phyloP scores from a whole-genome alignment of 208 protist species.

The Trichomonas vaginalis region DNA sequence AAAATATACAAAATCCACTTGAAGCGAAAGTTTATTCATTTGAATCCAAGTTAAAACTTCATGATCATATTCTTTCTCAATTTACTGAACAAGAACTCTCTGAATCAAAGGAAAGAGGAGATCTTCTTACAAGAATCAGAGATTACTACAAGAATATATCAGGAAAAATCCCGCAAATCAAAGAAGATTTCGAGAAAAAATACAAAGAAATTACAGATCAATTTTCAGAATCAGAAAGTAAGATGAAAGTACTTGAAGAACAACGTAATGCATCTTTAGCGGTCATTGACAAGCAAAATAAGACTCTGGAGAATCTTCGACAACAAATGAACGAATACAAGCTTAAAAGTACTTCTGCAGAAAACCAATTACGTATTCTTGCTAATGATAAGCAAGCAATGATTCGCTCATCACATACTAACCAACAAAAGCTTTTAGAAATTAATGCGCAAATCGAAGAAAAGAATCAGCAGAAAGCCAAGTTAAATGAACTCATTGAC shows the following conservation, averaged over 20 bases:
- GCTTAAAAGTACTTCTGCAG: background rate
- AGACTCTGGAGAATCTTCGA: background rate
- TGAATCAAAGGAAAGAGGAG: background rate
- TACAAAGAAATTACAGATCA: background rate
- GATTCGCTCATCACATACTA: background rate
- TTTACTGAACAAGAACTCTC: background rate
- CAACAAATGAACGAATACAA: background rate
- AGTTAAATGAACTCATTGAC: background rate
- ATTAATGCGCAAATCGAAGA: background rate
- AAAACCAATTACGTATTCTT: background rate
- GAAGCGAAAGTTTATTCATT: background rate
- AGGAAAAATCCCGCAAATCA: background rate
- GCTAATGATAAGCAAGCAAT: background rate
- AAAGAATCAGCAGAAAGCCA: background rate
- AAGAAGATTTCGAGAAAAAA: background rate
- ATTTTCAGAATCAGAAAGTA: background rate
- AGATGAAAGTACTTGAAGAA: background rate
- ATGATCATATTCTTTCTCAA: background rate
- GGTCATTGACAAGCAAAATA: background rate
- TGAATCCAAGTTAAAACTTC: background rate
- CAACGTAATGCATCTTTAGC: background rate
- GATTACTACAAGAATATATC: background rate
- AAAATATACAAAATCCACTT: background rate
- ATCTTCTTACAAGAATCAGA: background rate
- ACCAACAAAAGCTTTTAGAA: background rate